Percentiles rank a stretch among this genome's conserved stretches.
Evolutionary conservation across 257 asterid species (phyloP).

Genomic region (Linderniella brevidens): DNA sequence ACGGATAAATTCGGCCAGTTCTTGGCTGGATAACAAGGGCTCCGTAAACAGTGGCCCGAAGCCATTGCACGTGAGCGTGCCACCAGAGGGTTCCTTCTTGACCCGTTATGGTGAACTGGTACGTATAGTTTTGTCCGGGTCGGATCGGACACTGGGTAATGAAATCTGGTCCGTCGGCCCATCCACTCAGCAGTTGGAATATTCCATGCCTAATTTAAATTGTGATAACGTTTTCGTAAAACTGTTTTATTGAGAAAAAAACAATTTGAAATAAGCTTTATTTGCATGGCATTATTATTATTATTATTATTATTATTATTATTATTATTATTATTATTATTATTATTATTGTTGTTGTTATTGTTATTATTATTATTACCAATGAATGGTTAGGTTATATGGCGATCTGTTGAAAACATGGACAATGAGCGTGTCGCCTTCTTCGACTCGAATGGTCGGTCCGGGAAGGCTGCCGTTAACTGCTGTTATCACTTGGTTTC

Average conservation of each 20-base stretch:
- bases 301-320: too few relatives aligned
- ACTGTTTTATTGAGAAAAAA: too few relatives aligned
- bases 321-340: too few relatives aligned
- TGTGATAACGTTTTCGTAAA: too few relatives aligned
- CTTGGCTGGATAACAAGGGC: slow-evolving; percentile 21
- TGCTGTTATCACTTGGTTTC: slow-evolving; percentile 38
- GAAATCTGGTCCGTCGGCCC: slow-evolving; percentile 49
- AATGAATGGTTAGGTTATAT: slow-evolving; percentile 44
- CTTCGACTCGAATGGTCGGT: slow-evolving; percentile 31
- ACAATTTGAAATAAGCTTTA: too few relatives aligned
- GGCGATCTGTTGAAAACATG: slow-evolving; percentile 48
- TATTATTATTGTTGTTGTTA: too few relatives aligned
- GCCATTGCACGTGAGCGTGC: slow-evolving; percentile 54
- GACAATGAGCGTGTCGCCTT: slow-evolving; percentile 54
- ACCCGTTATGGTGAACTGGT: slow-evolving; percentile 18
- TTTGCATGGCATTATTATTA: background rate
- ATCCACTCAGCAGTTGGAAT: slow-evolving; percentile 29
- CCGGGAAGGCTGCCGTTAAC: slow-evolving; percentile 60
- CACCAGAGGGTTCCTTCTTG: slow-evolving; percentile 55
- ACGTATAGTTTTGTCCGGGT: slow-evolving; percentile 25
- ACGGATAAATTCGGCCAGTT: slow-evolving; percentile 16
- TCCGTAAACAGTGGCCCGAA: slow-evolving; percentile 40
- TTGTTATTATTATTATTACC: too few relatives aligned
- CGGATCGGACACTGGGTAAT: slow-evolving; percentile 41
- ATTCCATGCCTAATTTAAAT: slow-evolving; percentile 41